Base-by-base conservation (phyloP, 495 filamentous ascomycete species). In the Beverwykella pulmonaria region DNA sequence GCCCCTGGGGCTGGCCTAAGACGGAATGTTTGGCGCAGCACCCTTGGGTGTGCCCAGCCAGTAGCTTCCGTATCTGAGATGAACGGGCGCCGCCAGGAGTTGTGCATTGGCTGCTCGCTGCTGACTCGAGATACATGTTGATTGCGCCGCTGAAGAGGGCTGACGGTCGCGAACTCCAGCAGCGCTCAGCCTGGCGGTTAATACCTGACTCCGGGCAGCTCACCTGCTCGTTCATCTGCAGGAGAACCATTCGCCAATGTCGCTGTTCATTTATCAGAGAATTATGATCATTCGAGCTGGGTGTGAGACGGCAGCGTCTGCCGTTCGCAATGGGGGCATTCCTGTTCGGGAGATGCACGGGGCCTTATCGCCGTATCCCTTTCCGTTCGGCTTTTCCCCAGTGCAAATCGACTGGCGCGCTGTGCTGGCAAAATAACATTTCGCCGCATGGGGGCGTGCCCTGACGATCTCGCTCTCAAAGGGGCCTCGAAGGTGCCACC, bases 141-240 rank as follows among this genome's bases (percentile, higher is more conserved):
- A 60, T 66, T 60, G 56, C 62, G 59, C 30, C 30, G 2, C 49
- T 8, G 7, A 2, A 26, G 29, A 30, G 47, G 26, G 48, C 46
- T 65, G 62, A 29, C n/a, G 46, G 26, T 22, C 19, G 44, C 20
- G 27, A 34, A 26, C 9, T 22, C 8, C 20, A 41, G 8, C 39
- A 2, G 20, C 29, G 5, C 29, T 66, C 47, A 60, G 55, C 63
- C 56, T 23, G 63, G 63, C 63, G 63, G 63, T 60, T 66, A 66
- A 47, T 52, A 46, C 55, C 39, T 29, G 29, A 52, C 20, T 48
- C 12, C 17, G 12, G 4, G 17, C 59, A 26, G 17, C 22, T 12
- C 27, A n/a, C 20, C 15, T 14, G 32, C 39, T 14, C 6, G 39
- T 2, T 14, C 39, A n/a, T 14, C 39, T 44, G 39, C 39, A 44